Conservation (phyloP, 805 yeast genomes). For the Pichia scutulata region DNA sequence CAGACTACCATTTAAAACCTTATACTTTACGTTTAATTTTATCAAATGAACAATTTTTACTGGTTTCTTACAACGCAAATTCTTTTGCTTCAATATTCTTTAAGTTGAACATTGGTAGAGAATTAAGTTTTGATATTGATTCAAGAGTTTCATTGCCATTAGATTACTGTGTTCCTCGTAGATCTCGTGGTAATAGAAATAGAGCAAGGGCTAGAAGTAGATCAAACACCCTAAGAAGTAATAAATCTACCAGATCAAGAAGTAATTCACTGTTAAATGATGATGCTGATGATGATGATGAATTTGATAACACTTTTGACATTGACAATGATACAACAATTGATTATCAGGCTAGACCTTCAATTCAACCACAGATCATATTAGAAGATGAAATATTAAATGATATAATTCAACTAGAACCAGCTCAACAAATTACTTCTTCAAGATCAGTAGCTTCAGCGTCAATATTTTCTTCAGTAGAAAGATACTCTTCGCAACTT, state of each 20-base stretch:
- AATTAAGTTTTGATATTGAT: slow-evolving; percentile 28
- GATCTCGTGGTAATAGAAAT: slow-evolving; percentile 11
- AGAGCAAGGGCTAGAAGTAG: slow-evolving; percentile 3
- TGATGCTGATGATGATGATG: slow-evolving; percentile 10
- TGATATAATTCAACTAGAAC: slow-evolving; percentile 8
- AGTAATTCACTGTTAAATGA: slow-evolving; percentile 8
- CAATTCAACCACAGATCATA: slow-evolving; percentile 8
- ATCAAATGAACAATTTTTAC: slow-evolving; percentile 22
- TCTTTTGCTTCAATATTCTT: slow-evolving; percentile 23
- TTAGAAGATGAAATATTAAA: slow-evolving; percentile 9
- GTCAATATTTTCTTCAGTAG: slow-evolving; percentile 10
- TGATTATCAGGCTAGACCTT: slow-evolving; percentile 3
- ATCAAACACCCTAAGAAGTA: neutral
- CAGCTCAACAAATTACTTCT: slow-evolving; percentile 7
- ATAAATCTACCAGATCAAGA: slow-evolving; percentile 4
- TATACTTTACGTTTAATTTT: slow-evolving; percentile 26
- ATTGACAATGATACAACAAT: neutral
- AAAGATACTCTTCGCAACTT: slow-evolving; percentile 2
- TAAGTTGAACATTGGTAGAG: slow-evolving; percentile 26
- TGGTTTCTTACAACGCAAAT: slow-evolving; percentile 24
- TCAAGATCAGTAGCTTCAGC: slow-evolving; percentile 4
- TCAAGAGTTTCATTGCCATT: slow-evolving; percentile 18
- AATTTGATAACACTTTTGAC: slow-evolving; percentile 8
- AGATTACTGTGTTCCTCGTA: slow-evolving; percentile 27
- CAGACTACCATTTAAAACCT: slow-evolving; percentile 23